phyloP scores from a whole-genome alignment of 495 filamentous ascomycete species.

The Polyplosphaeria fusca region DNA sequence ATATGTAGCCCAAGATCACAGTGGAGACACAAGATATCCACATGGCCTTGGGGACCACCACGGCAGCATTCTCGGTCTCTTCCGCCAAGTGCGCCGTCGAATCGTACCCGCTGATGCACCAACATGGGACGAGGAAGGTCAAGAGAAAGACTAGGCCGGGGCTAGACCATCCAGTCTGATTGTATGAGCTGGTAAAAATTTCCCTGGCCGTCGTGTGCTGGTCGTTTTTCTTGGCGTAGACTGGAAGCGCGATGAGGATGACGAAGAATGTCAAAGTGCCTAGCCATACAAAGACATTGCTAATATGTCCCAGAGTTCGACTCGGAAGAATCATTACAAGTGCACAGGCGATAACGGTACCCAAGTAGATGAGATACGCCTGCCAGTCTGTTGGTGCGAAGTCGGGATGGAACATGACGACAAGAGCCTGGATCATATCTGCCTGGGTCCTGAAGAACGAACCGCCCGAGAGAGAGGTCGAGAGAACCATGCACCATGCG shows the following conservation, averaged over 20 bases:
- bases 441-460: constrained; percentile 12
- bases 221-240: constrained; percentile 1
- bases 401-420: constrained; percentile 11
- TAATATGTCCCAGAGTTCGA: constrained; percentile 2
- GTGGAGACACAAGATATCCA: constrained; percentile 30
- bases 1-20: constrained; percentile 6
- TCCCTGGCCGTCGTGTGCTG: constrained; percentile 1
- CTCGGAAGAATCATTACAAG: constrained; percentile 9
- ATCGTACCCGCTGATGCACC: constrained; percentile 29
- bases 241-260: constrained; percentile 4
- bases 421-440: constrained; percentile 6
- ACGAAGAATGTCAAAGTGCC: constrained; percentile 10
- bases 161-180: not conserved
- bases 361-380: constrained; percentile 1
- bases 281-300: constrained; percentile 8
- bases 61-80: constrained; percentile 29
- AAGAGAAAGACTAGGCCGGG: constrained; percentile 6
- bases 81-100: constrained; percentile 25
- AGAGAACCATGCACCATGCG: not conserved
- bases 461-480: not conserved
- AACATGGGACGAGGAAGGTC: constrained; percentile 5
- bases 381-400: constrained; percentile 6
- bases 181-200: not conserved
- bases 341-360: not conserved
- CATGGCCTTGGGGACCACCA: constrained; percentile 40